Percentiles rank a stretch among this genome's conserved stretches.
These are phyloP conservation scores for Chlamydomonas schloesseri DNA, from an alignment of 139 green algal species.

Conservation along the genomic window DNA sequence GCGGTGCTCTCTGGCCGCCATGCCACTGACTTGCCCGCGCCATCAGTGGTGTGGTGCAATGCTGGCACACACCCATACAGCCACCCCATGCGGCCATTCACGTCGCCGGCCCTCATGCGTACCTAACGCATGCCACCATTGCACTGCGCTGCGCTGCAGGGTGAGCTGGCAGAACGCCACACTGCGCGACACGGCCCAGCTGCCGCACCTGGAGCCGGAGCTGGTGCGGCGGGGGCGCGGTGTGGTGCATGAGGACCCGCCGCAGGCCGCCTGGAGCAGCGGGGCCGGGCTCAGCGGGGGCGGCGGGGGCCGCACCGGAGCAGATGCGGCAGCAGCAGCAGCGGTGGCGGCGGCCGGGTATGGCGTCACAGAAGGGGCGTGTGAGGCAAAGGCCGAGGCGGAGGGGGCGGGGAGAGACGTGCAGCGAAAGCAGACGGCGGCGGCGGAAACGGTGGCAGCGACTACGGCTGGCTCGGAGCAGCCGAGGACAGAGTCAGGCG, in stretches of 20 bases:
- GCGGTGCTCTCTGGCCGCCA: no score
- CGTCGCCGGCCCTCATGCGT: no score
- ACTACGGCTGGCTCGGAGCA: no score
- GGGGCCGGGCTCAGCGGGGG: neutral
- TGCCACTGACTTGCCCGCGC: no score
- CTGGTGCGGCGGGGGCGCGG: conserved; percentile 5
- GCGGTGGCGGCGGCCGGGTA: neutral
- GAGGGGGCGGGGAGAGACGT: neutral
- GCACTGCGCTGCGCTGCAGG: no score
- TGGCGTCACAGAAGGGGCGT: no score
- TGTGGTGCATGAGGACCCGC: conserved; percentile 19
- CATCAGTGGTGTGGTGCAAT: no score
- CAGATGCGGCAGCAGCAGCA: neutral
- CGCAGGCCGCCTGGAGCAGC: neutral
- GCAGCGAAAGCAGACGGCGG: neutral
- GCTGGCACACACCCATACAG: no score
- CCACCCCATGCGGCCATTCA: no score
- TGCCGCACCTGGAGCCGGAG: neutral
- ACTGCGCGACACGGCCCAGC: neutral
- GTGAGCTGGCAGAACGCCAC: conserved; percentile 43
- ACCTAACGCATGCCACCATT: no score
- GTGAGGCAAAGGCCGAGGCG: neutral
- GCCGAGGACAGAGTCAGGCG: neutral
- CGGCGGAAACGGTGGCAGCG: no score
- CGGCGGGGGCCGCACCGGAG: neutral